A percentile compares a stretch with the other conserved stretches of the same genome.
These are phyloP conservation scores for Castanea crenata DNA, from an alignment of 306 rosid species.

Conservation along the genomic window DNA sequence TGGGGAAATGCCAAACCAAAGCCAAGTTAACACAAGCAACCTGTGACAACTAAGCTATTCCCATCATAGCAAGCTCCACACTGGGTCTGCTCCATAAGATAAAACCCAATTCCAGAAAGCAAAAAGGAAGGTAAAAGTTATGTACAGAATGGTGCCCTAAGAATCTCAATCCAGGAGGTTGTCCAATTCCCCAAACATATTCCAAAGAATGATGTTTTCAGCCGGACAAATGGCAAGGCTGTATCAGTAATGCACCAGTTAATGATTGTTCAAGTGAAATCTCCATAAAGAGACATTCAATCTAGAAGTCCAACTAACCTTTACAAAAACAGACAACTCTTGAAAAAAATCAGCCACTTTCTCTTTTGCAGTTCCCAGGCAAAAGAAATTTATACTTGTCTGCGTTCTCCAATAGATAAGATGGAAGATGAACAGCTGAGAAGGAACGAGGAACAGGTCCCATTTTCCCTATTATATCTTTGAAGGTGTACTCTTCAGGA, in stretches of 20 bases:
- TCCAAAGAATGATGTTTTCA: conserved; percentile 57
- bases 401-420: conserved; percentile 80
- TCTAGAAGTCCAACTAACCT: conserved; percentile 44
- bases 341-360: conserved; percentile 41
- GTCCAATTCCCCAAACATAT: conserved; percentile 43
- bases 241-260: conserved; percentile 40
- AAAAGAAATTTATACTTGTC: conserved; percentile 78
- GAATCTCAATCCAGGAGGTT: conserved; percentile 41
- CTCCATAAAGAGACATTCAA: conserved; percentile 47
- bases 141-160: conserved; percentile 61
- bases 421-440: conserved; percentile 96
- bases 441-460: conserved; percentile 95
- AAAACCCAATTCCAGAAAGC: conserved; percentile 41
- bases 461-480: conserved; percentile 94
- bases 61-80: conserved; percentile 30
- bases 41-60: conserved; percentile 21
- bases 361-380: conserved; percentile 88
- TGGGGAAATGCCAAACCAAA: conserved; percentile 35
- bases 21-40: conserved; percentile 34
- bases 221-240: conserved; percentile 40
- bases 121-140: conserved; percentile 26
- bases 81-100: conserved; percentile 33
- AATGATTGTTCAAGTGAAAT: conserved; percentile 37
- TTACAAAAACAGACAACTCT: conserved; percentile 32
- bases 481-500: conserved; percentile 96